Base-by-base conservation (phyloP, 2,329 filamentous ascomycete genomes). In the Nannizzia gypsea region DNA sequence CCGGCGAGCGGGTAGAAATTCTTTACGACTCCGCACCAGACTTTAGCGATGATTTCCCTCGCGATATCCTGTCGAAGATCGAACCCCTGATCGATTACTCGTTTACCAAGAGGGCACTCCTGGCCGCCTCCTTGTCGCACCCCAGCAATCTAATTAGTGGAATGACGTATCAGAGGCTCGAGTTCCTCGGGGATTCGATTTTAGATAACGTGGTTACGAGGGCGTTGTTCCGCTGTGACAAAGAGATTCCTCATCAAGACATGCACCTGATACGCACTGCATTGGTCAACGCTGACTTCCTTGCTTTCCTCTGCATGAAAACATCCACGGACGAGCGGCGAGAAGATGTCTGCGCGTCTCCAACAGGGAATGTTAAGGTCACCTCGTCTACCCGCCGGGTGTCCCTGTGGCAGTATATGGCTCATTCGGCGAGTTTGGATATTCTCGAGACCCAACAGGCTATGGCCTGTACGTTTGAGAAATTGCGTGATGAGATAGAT, bases 161-260 rank as follows among this genome's bases (percentile, higher is more conserved):
- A 11, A 71, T 74, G 38, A 81, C 80, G 0, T 84, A 85, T 66
- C 88, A 96, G 65, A 82, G 90, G 0, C 80, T 96, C 0, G 92
- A 96, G 68, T 96, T 93, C 67, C 76, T 96, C 0, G 92, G 92
- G 0, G 92, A 97, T 66, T 83, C 90, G 0, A 77, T 96, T 1
- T 81, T 97, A 0, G 92, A 97, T 71, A 81, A 84, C 65, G 76
- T 96, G 59, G 76, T 96, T 56, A 83, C 89, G 6, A 76, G 74
- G 0, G 77, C 74, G n/a, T 73, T 92, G 4, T 87, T 82, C 70
- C 67, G 69, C 1, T 68, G 70, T 9, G 64, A 83, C 0, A 69
- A 71, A 1, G 68, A 78, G 2, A 72, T 82, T 9, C 70, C 76
- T 1, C 81, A 82, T 56, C 73, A 77, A 56, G 74, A 81, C n/a